Evolutionary conservation across 805 yeast genomes (phyloP).

Genomic region (Sugiyamaella chiloensis): DNA sequence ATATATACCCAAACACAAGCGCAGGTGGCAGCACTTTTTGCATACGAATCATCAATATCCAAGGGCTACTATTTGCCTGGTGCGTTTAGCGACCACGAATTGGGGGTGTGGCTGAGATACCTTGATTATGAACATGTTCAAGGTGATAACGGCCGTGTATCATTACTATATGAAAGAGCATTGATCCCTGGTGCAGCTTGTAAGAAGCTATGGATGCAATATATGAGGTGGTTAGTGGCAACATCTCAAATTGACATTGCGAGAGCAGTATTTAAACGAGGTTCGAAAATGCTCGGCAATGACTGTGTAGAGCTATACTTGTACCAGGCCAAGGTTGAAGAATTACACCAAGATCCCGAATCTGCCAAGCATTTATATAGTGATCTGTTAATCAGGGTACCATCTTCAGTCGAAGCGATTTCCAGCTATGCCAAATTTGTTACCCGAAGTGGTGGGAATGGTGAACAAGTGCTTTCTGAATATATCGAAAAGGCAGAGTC

Average conservation of each 20-base stretch:
- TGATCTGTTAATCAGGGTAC: slow-evolving; percentile 28
- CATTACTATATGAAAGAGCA: slow-evolving; percentile 65
- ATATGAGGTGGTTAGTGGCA: slow-evolving; percentile 50
- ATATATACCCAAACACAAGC: slow-evolving; percentile 48
- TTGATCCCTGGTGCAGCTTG: slow-evolving; percentile 50
- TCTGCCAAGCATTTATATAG: slow-evolving; percentile 29
- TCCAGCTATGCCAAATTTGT: slow-evolving; percentile 15
- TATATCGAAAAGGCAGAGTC: background rate
- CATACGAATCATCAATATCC: slow-evolving; percentile 60
- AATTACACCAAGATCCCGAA: slow-evolving; percentile 26
- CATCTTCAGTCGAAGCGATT: slow-evolving; percentile 31
- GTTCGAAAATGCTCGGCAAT: slow-evolving; percentile 37
- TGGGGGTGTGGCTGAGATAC: slow-evolving; percentile 60
- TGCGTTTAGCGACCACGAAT: slow-evolving; percentile 43
- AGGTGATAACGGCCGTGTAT: slow-evolving; percentile 32
- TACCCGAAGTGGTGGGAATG: slow-evolving; percentile 5
- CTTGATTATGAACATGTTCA: slow-evolving; percentile 49
- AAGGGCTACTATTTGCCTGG: slow-evolving; percentile 54
- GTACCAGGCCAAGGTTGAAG: slow-evolving; percentile 31
- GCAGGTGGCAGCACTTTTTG: slow-evolving; percentile 62
- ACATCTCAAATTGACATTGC: slow-evolving; percentile 34
- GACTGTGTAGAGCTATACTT: background rate
- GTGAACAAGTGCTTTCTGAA: background rate
- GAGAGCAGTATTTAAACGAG: slow-evolving; percentile 50
- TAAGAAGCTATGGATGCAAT: slow-evolving; percentile 67